Base-by-base conservation (phyloP, 2,329 filamentous ascomycete genomes). In the Graphiopsis chlorocephala region DNA sequence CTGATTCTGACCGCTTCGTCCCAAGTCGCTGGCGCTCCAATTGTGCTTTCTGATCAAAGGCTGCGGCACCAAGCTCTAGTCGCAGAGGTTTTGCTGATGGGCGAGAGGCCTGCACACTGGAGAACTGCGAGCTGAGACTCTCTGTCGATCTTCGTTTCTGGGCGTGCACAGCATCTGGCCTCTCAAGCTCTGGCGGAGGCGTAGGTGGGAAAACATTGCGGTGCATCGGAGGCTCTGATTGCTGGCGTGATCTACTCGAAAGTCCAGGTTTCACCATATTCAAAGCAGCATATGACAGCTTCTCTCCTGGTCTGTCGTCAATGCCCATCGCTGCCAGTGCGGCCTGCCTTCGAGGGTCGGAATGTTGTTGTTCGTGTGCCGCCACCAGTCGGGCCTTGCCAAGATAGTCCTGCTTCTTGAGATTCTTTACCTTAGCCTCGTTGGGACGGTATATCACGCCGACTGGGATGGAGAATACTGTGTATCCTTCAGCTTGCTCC, bases 331-430 rank as follows among this genome's bases (percentile, higher is more conserved):
- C 81, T 70, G 74, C 74, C 6, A 76, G 64, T 17, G 72, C 73
- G n/a, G 73, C 72, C 59, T 73, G 71, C 55, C 73, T 68, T 65
- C 72, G 66, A 25, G 72, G 67, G 47, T 75, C 69, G 26, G 66
- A 50, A 12, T 65, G 63, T 52, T 72, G 72, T 15, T 70, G 64
- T 48, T 75, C 71, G 53, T 75, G 72, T 28, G 93, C 91, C 26
- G 95, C 95, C 10, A 99, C 91, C 35, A 99, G 83, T 66, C 92
- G 87, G n/a, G 95, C 93, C 78, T 97, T 97, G 67, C 95, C 95
- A 3, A 99, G 87, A 73, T 99, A 99, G 75, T 99, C 93, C 77
- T 98, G 98, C 25, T 93, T 92, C 82, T 97, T 97, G 73, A 99
- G 83, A 74, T 99, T 99, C 79, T 96, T 96, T 70, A 99, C 95